Percentiles rank a stretch among this genome's conserved stretches.
These are phyloP conservation scores for Cladophialophora psammophila DNA, from an alignment of 2,329 filamentous ascomycete genomes.

Conservation along the genomic window DNA sequence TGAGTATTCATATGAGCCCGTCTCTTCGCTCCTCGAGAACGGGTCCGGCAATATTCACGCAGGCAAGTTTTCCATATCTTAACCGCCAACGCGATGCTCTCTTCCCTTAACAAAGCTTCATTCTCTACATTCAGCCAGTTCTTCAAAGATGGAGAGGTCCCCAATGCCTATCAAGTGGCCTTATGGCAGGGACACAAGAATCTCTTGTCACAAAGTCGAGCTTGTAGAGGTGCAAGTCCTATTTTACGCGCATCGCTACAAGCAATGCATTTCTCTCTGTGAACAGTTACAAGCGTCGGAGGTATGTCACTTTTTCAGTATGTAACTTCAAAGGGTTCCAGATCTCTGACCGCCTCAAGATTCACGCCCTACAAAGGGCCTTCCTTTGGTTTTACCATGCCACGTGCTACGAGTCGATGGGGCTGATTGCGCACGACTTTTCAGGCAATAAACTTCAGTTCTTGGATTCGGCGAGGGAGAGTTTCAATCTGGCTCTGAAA, in stretches of 20 bases:
- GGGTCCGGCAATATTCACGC: slow-evolving; percentile 13
- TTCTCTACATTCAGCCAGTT: no score
- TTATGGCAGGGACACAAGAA: slow-evolving; percentile 11
- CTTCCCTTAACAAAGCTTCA: neutral
- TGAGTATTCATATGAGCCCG: neutral
- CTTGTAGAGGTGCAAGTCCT: slow-evolving; percentile 32
- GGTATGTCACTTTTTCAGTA: slow-evolving; percentile 14
- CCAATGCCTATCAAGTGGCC: slow-evolving; percentile 16
- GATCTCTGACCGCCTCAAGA: slow-evolving; percentile 18
- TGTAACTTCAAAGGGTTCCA: neutral
- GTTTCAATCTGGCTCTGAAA: slow-evolving; percentile 32
- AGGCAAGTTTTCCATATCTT: neutral
- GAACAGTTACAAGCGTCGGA: slow-evolving; percentile 30
- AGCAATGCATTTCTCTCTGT: slow-evolving; percentile 36
- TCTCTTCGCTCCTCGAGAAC: neutral
- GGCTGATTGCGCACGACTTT: slow-evolving; percentile 38
- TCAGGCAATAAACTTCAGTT: slow-evolving; percentile 37
- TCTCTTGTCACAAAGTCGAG: slow-evolving; percentile 27
- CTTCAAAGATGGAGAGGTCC: slow-evolving; percentile 9
- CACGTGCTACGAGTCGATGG: slow-evolving; percentile 38
- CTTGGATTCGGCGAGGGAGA: slow-evolving; percentile 35
- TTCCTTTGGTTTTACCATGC: slow-evolving; percentile 41
- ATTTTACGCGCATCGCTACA: slow-evolving; percentile 33
- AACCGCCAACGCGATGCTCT: neutral
- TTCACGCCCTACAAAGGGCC: slow-evolving; percentile 36